These are phyloP conservation scores for Hexamita inflata DNA, from an alignment of 208 protist genomes.

Conservation along the genomic window DNA sequence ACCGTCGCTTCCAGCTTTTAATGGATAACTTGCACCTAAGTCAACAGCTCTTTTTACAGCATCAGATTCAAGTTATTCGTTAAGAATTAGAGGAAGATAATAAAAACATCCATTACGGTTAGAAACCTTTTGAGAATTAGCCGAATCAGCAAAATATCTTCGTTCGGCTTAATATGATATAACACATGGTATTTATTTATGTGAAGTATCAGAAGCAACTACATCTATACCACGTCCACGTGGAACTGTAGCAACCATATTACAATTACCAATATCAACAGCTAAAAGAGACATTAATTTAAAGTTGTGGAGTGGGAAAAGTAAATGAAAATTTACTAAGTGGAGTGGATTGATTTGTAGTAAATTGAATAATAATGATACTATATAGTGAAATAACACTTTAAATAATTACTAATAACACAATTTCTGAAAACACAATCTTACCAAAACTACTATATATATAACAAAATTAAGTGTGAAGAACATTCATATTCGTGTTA, in stretches of 20 bases:
- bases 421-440: no score
- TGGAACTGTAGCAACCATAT: slow-evolving; percentile 6
- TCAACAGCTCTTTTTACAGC: not conserved
- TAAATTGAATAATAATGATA: no score
- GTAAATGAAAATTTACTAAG: no score
- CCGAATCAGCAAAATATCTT: slow-evolving; percentile 12
- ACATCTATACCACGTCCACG: slow-evolving; percentile 18
- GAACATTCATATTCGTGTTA: no score
- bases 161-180: slow-evolving; percentile 9
- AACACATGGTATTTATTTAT: not conserved
- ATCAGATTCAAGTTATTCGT: slow-evolving; percentile 1
- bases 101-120: slow-evolving; percentile 12
- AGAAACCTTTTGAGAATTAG: not conserved
- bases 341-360: no score
- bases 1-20: not conserved
- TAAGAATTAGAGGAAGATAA: slow-evolving; percentile 7
- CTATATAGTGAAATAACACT: no score
- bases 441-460: no score
- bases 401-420: no score
- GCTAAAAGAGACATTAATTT: slow-evolving; percentile 11
- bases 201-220: slow-evolving; percentile 17
- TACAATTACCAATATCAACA: slow-evolving; percentile 9
- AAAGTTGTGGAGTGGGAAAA: no score
- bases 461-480: no score
- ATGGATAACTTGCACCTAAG: not conserved